Percentiles rank a stretch among this genome's conserved stretches.
phyloP scores from a whole-genome alignment of 2,329 filamentous ascomycete genomes.

The Ceratocystis cacaofunesta region DNA sequence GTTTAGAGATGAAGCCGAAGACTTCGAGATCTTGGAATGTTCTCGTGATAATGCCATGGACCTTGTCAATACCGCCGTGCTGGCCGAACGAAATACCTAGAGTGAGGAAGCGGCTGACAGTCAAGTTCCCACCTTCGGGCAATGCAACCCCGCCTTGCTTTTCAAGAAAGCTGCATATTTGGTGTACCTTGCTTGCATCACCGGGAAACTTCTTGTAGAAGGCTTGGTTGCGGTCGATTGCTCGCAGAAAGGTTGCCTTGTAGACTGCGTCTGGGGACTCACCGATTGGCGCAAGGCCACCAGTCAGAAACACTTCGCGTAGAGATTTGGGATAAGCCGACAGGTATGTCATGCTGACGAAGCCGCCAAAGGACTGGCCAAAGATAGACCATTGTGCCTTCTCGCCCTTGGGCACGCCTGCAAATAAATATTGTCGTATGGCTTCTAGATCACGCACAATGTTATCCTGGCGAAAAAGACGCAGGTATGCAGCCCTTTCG shows the following conservation, averaged over 20 bases:
- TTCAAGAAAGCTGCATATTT: conserved; percentile 50
- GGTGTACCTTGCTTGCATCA: conserved; percentile 53
- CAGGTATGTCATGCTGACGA: conserved; percentile 70
- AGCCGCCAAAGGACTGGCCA: conserved; percentile 86
- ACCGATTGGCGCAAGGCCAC: conserved; percentile 66
- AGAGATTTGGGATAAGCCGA: conserved; percentile 65
- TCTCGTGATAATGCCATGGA: conserved; percentile 61
- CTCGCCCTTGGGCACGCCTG: conserved; percentile 29
- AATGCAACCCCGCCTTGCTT: conserved; percentile 37
- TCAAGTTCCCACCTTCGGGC: conserved; percentile 59
- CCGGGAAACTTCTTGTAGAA: conserved; percentile 81
- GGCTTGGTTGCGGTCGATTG: conserved; percentile 54
- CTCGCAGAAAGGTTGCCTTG: conserved; percentile 48
- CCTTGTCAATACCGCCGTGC: conserved; percentile 58
- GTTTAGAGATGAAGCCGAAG: conserved; percentile 60
- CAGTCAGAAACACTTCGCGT: conserved; percentile 69
- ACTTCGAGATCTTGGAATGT: conserved; percentile 58
- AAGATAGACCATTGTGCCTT: conserved; percentile 72
- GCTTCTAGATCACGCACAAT: conserved; percentile 85
- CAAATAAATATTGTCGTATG: conserved; percentile 59
- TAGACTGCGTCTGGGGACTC: conserved; percentile 63
- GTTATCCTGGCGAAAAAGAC: conserved; percentile 73
- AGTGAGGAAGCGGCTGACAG: conserved; percentile 58
- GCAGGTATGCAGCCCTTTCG: conserved; percentile 66
- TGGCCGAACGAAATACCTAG: conserved; percentile 65